Evolutionary conservation across 169 alveolate genomes (phyloP).

Genomic region (Plasmodium vinckei): DNA sequence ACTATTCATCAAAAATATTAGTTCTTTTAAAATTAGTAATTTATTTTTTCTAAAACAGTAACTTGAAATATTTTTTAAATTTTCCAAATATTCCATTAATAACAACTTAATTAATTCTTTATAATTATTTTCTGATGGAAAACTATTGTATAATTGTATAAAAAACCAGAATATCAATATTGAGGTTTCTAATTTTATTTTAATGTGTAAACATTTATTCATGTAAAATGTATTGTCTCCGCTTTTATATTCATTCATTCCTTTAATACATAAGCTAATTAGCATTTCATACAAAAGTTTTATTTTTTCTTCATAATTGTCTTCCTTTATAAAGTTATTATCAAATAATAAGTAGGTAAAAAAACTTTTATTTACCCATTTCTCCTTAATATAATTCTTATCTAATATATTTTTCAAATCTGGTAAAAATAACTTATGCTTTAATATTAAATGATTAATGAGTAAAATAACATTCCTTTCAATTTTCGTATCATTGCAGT

Average conservation of each 20-base stretch:
- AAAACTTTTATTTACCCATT: neutral
- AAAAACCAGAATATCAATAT: constrained; percentile 17
- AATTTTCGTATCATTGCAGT: constrained; percentile 6
- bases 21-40: constrained; percentile 4
- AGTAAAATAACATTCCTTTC: neutral
- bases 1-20: constrained; percentile 33
- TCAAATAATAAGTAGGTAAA: constrained; percentile 17
- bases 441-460: constrained; percentile 26
- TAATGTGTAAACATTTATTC: constrained; percentile 6
- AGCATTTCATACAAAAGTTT: constrained; percentile 53
- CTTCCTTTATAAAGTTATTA: constrained; percentile 19
- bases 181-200: constrained; percentile 43
- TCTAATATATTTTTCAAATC: constrained; percentile 7
- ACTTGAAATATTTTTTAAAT: constrained; percentile 5
- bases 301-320: constrained; percentile 6
- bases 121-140: neutral
- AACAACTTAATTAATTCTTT: constrained; percentile 30
- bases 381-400: neutral
- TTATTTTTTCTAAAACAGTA: constrained; percentile 32
- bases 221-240: constrained; percentile 4
- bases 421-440: constrained; percentile 18
- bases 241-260: constrained; percentile 48
- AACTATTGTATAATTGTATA: constrained; percentile 13
- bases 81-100: constrained; percentile 36
- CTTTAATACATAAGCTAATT: constrained; percentile 29